Evolutionary conservation across 2,329 filamentous ascomycete species (phyloP).

Genomic region (Apiospora rasikravindrae): DNA sequence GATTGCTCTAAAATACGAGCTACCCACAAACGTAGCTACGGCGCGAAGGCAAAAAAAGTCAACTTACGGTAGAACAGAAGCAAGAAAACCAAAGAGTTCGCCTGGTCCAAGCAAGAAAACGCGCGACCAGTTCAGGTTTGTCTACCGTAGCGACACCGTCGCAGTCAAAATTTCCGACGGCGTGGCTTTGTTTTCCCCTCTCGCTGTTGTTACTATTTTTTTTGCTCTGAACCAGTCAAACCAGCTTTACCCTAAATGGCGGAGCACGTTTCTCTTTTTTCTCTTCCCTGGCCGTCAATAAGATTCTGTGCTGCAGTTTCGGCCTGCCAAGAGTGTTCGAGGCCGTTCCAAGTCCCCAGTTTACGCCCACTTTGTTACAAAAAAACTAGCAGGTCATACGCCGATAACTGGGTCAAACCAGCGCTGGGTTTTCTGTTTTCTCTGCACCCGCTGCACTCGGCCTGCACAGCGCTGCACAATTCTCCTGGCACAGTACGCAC

Average conservation of each 20-base stretch:
- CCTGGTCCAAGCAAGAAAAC: not conserved
- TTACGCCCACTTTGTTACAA: slow-evolving; percentile 17
- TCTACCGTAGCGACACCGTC: not conserved
- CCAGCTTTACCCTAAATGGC: not conserved
- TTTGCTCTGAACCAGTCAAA: not conserved
- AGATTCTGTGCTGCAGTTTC: slow-evolving; percentile 8
- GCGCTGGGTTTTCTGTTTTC: slow-evolving; percentile 11
- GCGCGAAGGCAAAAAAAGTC: slow-evolving; percentile 5
- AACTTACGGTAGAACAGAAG: slow-evolving; percentile 5
- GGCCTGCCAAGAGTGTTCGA: slow-evolving; percentile 16
- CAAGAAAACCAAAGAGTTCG: not conserved
- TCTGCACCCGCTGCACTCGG: not conserved
- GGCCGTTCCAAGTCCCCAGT: slow-evolving; percentile 14
- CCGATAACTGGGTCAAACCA: slow-evolving; percentile 18
- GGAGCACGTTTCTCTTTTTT: not conserved
- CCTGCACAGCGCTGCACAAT: not conserved
- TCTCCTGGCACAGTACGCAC: slow-evolving; percentile 9
- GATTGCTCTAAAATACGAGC: not conserved
- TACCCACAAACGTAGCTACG: not conserved
- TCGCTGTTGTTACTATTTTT: too few species aligned
- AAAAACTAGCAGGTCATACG: slow-evolving; percentile 21
- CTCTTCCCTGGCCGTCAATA: not conserved
- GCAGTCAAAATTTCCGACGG: not conserved
- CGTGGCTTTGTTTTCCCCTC: not conserved
- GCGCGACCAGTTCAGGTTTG: not conserved